A percentile compares a stretch with the other conserved stretches of the same genome.
phyloP scores from a whole-genome alignment of 306 rosid genomes.

The Lathyrus sativus region DNA sequence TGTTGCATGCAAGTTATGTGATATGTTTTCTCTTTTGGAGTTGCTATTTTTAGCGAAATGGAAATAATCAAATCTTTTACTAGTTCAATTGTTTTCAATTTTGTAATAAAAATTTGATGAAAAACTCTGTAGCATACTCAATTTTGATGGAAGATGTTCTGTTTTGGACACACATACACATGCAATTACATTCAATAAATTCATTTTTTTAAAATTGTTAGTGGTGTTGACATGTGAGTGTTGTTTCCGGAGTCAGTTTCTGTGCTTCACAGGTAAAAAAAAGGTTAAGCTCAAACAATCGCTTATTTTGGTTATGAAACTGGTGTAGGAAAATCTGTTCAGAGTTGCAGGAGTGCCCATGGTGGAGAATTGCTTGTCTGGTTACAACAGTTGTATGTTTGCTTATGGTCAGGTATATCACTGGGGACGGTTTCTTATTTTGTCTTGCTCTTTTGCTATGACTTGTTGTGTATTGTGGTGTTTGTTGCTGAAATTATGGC shows the following conservation, averaged over 20 bases:
- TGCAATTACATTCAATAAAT: too few relatives aligned
- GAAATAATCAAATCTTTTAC: not conserved
- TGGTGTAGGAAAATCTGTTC: conserved; percentile 76
- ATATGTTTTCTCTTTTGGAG: not conserved
- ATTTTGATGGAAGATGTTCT: too few relatives aligned
- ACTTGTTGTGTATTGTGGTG: conserved; percentile 24
- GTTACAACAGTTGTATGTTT: conserved; percentile 95
- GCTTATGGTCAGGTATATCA: conserved; percentile 93
- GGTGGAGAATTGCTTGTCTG: conserved; percentile 98
- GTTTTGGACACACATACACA: too few relatives aligned
- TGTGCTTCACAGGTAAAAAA: not conserved
- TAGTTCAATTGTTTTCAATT: not conserved
- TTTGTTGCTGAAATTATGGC: conserved; percentile 36
- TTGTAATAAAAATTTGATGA: too few relatives aligned
- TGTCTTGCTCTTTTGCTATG: not conserved
- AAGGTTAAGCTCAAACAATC: conserved; percentile 13
- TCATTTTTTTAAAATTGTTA: too few relatives aligned
- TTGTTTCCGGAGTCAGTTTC: too few relatives aligned
- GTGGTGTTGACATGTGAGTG: too few relatives aligned
- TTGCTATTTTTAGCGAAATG: conserved; percentile 6
- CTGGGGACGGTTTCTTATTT: not conserved
- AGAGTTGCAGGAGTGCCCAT: conserved; percentile 88
- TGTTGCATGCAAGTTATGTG: not conserved
- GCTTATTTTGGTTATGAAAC: conserved; percentile 32
- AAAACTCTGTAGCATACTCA: too few relatives aligned